Evolutionary conservation across 2,329 filamentous ascomycete genomes (phyloP).

Genomic region (Fusarium illudens): DNA sequence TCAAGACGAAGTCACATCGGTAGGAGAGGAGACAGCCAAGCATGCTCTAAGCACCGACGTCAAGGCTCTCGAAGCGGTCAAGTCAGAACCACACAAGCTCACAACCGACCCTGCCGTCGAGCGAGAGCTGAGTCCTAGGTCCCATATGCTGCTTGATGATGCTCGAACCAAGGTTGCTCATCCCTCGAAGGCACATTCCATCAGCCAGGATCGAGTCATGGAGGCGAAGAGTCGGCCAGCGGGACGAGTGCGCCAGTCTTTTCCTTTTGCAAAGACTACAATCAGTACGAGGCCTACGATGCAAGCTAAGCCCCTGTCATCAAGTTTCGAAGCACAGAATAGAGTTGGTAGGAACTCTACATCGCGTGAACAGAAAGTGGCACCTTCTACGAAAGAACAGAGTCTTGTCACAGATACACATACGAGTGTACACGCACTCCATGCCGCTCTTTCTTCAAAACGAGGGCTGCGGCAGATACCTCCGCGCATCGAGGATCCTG

Average conservation of each 20-base stretch:
- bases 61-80: slow-evolving; percentile 2
- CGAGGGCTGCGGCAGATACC: slow-evolving; percentile 13
- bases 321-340: neutral
- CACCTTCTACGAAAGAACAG: neutral
- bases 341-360: neutral
- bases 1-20: slow-evolving; percentile 16
- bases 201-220: slow-evolving; percentile 13
- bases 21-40: slow-evolving; percentile 5
- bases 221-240: neutral
- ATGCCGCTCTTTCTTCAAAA: slow-evolving; percentile 3
- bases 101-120: slow-evolving; percentile 18
- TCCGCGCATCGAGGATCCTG: slow-evolving; percentile 1
- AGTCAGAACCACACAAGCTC: slow-evolving; percentile 23
- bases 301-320: neutral
- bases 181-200: slow-evolving; percentile 17
- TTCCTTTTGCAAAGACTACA: neutral
- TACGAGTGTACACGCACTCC: neutral
- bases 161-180: slow-evolving; percentile 23
- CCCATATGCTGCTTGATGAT: slow-evolving; percentile 30
- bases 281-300: neutral
- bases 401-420: neutral
- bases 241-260: neutral
- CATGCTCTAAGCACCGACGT: slow-evolving; percentile 27
- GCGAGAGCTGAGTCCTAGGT: slow-evolving; percentile 30
- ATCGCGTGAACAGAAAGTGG: slow-evolving; percentile 1